Percentiles rank a stretch among this genome's conserved stretches.
phyloP scores from a whole-genome alignment of 192 early-diverging fungal genomes.

The Backusella tarrabulga region DNA sequence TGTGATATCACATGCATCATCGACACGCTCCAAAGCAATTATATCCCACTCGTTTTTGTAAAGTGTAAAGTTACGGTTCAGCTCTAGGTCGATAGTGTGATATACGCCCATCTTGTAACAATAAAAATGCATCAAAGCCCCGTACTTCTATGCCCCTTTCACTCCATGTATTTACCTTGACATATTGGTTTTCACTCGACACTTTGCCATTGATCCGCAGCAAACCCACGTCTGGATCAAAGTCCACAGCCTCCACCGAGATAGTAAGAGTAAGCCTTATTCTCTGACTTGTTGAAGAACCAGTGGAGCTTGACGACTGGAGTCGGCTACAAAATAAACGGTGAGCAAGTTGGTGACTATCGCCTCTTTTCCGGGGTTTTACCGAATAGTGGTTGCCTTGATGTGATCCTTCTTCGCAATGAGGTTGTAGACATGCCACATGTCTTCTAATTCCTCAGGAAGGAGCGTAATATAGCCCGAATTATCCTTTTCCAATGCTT shows the following conservation, averaged over 20 bases:
- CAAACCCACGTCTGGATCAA: constrained; percentile 83
- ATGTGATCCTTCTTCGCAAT: constrained; percentile 85
- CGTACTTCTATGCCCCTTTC: not conserved
- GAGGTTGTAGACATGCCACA: constrained; percentile 96
- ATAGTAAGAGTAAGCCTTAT: constrained; percentile 83
- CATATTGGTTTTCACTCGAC: constrained; percentile 82
- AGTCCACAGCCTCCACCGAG: constrained; percentile 81
- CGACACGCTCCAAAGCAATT: constrained; percentile 86
- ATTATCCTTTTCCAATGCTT: constrained; percentile 72
- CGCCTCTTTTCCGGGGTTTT: not conserved
- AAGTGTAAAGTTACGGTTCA: constrained; percentile 86
- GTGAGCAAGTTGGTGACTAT: not conserved
- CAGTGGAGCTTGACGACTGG: constrained; percentile 84
- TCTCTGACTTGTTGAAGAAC: constrained; percentile 81
- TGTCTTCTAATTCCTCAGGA: constrained; percentile 93
- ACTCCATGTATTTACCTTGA: constrained; percentile 58
- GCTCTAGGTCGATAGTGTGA: constrained; percentile 93
- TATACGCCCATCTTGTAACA: constrained; percentile 72
- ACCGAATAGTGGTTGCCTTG: constrained; percentile 84
- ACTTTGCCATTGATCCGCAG: constrained; percentile 90
- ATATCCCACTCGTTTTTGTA: constrained; percentile 91
- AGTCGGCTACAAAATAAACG: constrained; percentile 62
- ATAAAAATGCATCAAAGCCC: not conserved
- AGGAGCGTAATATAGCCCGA: constrained; percentile 81
- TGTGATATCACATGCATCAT: constrained; percentile 86